Evolutionary conservation across 2,329 filamentous ascomycete genomes (phyloP).

Genomic region (Arthrobotrys conoides): DNA sequence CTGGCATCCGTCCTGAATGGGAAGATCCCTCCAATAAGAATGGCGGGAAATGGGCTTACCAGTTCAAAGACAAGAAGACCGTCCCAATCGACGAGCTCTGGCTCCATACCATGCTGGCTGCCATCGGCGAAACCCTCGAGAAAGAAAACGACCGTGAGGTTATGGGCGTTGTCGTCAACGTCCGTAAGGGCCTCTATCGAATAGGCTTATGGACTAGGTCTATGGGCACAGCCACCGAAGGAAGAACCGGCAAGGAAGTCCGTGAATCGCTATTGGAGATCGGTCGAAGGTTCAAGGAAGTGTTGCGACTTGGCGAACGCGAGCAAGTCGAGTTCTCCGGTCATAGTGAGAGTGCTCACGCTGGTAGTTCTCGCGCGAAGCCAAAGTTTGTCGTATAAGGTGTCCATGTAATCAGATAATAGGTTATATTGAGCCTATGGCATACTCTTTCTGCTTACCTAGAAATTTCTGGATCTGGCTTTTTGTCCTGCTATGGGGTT

Average conservation of each 20-base stretch:
- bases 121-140: constrained; percentile 97
- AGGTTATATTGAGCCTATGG: constrained; percentile 2
- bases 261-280: constrained; percentile 87
- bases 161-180: constrained; percentile 99
- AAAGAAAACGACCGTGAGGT: constrained; percentile 91
- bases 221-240: constrained; percentile 85
- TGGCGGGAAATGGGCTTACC: constrained; percentile 98
- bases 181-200: constrained; percentile 97
- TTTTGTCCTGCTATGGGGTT: constrained; percentile 18
- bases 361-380: constrained; percentile 94
- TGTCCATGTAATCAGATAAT: constrained; percentile 5
- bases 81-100: constrained; percentile 95
- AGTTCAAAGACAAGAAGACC: constrained; percentile 94
- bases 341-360: constrained; percentile 92
- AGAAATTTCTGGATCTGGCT: constrained; percentile 3
- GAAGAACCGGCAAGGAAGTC: constrained; percentile 83
- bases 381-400: constrained; percentile 88
- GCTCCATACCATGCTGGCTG: constrained; percentile 96
- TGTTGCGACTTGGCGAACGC: constrained; percentile 81
- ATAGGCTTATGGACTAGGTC: constrained; percentile 98
- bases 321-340: constrained; percentile 95
- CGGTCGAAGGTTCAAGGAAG: constrained; percentile 91
- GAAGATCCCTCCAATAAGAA: constrained; percentile 99
- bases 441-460: constrained; percentile 28
- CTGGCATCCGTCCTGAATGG: constrained; percentile 96